Base-by-base conservation (phyloP, 140 eudicot species). In the Senecio squalidus region DNA sequence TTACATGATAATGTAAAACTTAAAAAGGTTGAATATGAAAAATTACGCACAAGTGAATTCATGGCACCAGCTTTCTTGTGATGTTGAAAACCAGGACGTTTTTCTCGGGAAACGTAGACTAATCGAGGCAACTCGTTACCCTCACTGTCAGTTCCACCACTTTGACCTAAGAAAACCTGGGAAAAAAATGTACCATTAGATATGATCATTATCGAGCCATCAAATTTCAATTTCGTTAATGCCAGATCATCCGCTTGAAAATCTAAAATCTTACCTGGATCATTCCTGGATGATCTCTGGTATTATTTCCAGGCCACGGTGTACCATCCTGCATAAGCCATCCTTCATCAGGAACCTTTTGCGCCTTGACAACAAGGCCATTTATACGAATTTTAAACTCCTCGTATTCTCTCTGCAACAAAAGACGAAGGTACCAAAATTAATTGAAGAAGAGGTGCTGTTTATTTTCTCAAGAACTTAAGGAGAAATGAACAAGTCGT, bases 21-120 rank as follows among this genome's bases (percentile, higher is more conserved):
- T n/a, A 45, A 13, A 48, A 28, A 21, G n/a, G n/a, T n/a, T 17
- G 23, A 6, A 61, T 20, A 36, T 34, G 20, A 23, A n/a, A 44
- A 6, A 68, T 25, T 45, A 84, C 98, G 68, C 69, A 92, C 96
- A 47, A 92, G 96, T 47, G 98, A 65, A 73, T 92, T 92, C 98
- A 92, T 92, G 63, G 98, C 98, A 87, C 98, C 98, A 47, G 98
- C 98, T 63, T 92, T 92, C 77, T 92, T 92, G 83, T 92, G 98
- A 84, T 92, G 96, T 55, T 87, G 98, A 69, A 84, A 87, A 2
- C 98, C 98, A 16, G 98, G 98, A 53, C 98, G 96, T 76, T 92
- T 92, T 78, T 92, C 98, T 81, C 98, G 88, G 58, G 98, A 92
- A 57, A 92, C 96, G 66, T 92, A 92, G 13, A 92, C 98, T 48